Evolutionary conservation across 441 rosid genomes (phyloP).

Genomic region (Pelargonium citronellum): DNA sequence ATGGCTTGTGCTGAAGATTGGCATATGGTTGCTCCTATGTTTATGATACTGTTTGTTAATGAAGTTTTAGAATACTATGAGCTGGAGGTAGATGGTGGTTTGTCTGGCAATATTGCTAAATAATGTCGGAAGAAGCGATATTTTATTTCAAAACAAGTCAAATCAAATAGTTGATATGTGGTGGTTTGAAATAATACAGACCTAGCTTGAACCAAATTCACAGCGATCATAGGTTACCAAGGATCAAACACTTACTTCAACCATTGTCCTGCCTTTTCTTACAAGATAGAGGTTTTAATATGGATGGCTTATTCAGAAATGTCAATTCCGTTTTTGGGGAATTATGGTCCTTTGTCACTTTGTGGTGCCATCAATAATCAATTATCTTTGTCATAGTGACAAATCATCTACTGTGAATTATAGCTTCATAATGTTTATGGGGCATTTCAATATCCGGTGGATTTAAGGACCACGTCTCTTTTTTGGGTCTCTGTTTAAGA

Average conservation of each 20-base stretch:
- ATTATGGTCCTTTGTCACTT: not conserved
- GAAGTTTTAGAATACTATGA: not conserved
- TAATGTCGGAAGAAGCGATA: not conserved
- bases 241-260: not conserved
- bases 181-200: not conserved
- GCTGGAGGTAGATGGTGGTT: slow-evolving; percentile 3
- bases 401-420: not conserved
- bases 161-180: not conserved
- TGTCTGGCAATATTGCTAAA: not conserved
- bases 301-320: not conserved
- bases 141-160: not conserved
- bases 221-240: not conserved
- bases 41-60: not conserved
- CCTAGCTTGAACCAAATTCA: not conserved
- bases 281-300: not conserved
- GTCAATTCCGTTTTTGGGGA: not conserved
- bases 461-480: not conserved
- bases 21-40: not conserved
- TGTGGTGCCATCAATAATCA: not conserved
- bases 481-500: not conserved
- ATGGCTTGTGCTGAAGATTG: not conserved
- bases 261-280: not conserved
- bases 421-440: not conserved
- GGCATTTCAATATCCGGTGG: not conserved
- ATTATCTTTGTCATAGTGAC: not conserved